Conservation (phyloP, 2,329 filamentous ascomycete species). For the Aphanocladium album region DNA sequence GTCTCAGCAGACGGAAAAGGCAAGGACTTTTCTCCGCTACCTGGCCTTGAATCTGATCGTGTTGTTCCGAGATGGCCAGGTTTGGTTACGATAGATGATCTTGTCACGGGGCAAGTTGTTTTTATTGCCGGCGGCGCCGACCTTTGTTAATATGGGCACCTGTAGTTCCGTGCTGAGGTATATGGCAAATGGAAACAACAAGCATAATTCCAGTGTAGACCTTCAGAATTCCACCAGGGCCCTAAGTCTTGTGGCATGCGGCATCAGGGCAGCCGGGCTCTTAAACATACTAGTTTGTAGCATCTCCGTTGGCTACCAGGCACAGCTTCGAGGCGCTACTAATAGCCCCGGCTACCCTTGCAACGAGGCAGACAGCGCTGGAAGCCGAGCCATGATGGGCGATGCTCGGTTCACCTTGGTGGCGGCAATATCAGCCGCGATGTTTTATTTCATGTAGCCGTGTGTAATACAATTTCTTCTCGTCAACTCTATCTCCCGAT, state of each 20-base stretch:
- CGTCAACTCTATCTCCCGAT: background rate
- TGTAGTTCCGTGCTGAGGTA: background rate
- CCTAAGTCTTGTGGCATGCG: background rate
- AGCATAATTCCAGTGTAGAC: background rate
- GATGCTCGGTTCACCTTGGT: background rate
- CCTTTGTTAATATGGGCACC: too few species aligned
- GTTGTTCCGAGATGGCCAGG: background rate
- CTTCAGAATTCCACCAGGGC: background rate
- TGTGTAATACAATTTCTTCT: background rate
- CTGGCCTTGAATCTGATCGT: background rate
- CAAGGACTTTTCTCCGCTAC: background rate
- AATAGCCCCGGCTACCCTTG: background rate
- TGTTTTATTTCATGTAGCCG: background rate
- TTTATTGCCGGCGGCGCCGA: too few species aligned
- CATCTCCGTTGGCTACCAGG: background rate
- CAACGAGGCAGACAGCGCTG: background rate
- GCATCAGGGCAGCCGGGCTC: background rate
- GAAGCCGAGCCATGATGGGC: background rate
- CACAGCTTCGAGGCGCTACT: background rate
- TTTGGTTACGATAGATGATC: background rate
- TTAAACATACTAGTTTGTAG: background rate
- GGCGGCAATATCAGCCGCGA: background rate
- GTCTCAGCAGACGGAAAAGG: background rate
- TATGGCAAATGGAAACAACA: background rate
- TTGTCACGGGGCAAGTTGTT: background rate